These are phyloP conservation scores for Austroboletus festivus DNA, from an alignment of 768 basidiomycete genomes.

Conservation along the genomic window DNA sequence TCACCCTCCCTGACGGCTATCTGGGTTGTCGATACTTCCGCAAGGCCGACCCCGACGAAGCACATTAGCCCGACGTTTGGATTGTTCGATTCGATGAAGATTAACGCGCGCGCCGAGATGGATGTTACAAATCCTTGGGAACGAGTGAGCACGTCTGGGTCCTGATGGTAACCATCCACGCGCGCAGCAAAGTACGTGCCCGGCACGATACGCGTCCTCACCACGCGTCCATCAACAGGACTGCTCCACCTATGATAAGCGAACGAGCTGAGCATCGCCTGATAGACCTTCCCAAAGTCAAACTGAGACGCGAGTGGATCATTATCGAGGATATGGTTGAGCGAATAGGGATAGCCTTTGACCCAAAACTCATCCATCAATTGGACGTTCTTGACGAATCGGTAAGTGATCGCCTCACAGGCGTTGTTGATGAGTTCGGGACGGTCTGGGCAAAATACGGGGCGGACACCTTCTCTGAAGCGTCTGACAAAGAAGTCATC, in stretches of 20 bases:
- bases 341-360: slow-evolving; percentile 60
- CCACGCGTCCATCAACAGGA: slow-evolving; percentile 48
- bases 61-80: slow-evolving; percentile 50
- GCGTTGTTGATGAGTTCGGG: slow-evolving; percentile 41
- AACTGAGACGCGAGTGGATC: slow-evolving; percentile 41
- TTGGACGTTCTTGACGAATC: slow-evolving; percentile 38
- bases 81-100: slow-evolving; percentile 45
- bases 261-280: slow-evolving; percentile 53
- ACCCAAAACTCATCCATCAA: slow-evolving; percentile 52
- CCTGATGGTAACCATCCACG: slow-evolving; percentile 26
- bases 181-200: slow-evolving; percentile 49
- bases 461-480: slow-evolving; percentile 37
- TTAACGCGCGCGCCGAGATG: slow-evolving; percentile 51
- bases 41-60: slow-evolving; percentile 60
- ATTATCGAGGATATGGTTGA: slow-evolving; percentile 49
- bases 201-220: slow-evolving; percentile 42
- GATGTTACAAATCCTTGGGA: slow-evolving; percentile 39
- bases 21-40: slow-evolving; percentile 59
- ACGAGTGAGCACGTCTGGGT: slow-evolving; percentile 22
- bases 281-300: slow-evolving; percentile 50
- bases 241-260: slow-evolving; percentile 65
- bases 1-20: slow-evolving; percentile 46
- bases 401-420: slow-evolving; percentile 53
- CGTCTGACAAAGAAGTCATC: slow-evolving; percentile 51
- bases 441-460: slow-evolving; percentile 29